Base-by-base conservation (phyloP, 2,329 filamentous ascomycete genomes). In the Exutisphaerella laricina region DNA sequence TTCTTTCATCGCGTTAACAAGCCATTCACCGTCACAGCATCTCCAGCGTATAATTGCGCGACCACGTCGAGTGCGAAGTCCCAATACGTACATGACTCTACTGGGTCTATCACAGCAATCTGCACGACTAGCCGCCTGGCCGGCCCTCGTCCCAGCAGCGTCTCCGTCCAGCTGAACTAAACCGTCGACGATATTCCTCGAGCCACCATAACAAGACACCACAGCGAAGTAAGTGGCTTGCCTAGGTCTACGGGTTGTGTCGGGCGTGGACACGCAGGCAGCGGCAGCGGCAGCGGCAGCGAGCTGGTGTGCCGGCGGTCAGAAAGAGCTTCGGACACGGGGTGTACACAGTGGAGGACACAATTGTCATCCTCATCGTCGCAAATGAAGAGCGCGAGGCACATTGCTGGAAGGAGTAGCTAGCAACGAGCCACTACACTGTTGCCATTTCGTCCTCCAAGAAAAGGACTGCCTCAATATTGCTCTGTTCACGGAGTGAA, bases 381-480 rank as follows among this genome's bases (percentile, higher is more conserved):
- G 43, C 41, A 38, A 22, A 30, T 25, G 21, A 33, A 34, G 18
- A 18, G 35, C 13, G 38, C 33, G 40, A n/a, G n/a, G n/a, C n/a
- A n/a, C n/a, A n/a, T n/a, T n/a, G n/a, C n/a, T n/a, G n/a, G 49
- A 49, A 35, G 54, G 46, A 53, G 46, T 73, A 73, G 70, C 69
- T 72, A 73, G 70, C 67, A 69, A 65, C 68, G 66, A 69, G 64
- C 63, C 60, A 66, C 66, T 69, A 63, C 61, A 63, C 57, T 49
- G 47, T 51, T 55, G 50, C 48, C 42, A 37, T 43, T 44, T 60
- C 54, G 56, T 46, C 49, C 40, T n/a, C n/a, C n/a, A n/a, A n/a
- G n/a, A 20, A 14, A 39, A 41, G 51, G 46, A 38, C 42, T 44
- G 35, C 39, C 29, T 38, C 22, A 40, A 21, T 30, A 31, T 47